phyloP scores from a whole-genome alignment of 805 yeast species.

The Yamadazyma endophytica region DNA sequence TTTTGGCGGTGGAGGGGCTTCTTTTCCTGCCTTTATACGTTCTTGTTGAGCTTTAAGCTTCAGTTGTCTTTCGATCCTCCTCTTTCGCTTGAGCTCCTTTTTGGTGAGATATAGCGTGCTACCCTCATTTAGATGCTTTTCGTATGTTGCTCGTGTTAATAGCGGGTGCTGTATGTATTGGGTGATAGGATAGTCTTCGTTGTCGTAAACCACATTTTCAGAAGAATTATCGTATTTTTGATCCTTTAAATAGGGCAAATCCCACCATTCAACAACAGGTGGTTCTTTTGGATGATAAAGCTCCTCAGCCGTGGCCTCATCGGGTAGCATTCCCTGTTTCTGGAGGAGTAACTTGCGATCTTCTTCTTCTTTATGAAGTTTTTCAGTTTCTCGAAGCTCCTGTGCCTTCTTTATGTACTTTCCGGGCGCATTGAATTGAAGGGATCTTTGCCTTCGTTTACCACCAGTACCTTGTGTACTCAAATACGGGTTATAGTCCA shows the following conservation, averaged over 20 bases:
- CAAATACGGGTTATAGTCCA: constrained; percentile 33
- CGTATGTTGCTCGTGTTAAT: constrained; percentile 59
- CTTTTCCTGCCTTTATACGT: constrained; percentile 72
- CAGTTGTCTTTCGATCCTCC: constrained; percentile 65
- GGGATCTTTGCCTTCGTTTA: constrained; percentile 14
- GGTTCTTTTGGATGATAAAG: constrained; percentile 45
- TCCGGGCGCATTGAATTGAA: constrained; percentile 59
- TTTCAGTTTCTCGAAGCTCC: constrained; percentile 46
- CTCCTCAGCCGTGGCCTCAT: constrained; percentile 53
- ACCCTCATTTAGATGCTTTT: constrained; percentile 34
- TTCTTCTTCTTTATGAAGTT: constrained; percentile 25
- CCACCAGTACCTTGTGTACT: constrained; percentile 18
- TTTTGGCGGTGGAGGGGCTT: constrained; percentile 87
- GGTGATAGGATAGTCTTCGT: constrained; percentile 50
- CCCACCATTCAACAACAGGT: constrained; percentile 90
- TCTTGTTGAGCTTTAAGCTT: constrained; percentile 70
- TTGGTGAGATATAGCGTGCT: constrained; percentile 64
- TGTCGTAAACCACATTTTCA: constrained; percentile 29
- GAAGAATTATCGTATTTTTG: constrained; percentile 32
- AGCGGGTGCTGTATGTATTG: constrained; percentile 82
- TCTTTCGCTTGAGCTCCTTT: constrained; percentile 66
- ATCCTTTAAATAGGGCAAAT: constrained; percentile 48
- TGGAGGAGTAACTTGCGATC: constrained; percentile 17
- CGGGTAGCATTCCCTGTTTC: constrained; percentile 46
- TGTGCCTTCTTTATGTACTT: constrained; percentile 56